Conservation (phyloP, 2,329 filamentous ascomycete species). For the Triangularia setosa region DNA sequence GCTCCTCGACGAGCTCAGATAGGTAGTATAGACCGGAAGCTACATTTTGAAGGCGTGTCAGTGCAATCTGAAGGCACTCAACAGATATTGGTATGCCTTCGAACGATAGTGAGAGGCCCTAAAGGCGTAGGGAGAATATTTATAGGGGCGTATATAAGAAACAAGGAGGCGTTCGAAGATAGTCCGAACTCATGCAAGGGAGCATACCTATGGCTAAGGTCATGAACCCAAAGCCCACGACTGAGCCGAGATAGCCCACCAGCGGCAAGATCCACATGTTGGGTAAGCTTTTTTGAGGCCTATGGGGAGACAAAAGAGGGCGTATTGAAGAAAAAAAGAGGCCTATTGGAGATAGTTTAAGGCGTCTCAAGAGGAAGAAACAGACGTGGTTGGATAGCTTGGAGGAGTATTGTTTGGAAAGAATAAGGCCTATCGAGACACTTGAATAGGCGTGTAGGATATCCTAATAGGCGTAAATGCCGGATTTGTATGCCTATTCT, state of each 20-base stretch:
- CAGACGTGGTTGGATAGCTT: not conserved
- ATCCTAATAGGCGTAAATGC: not conserved
- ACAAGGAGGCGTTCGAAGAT: not conserved
- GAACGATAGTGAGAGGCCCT: not conserved
- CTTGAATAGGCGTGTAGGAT: not conserved
- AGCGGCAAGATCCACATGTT: conserved; percentile 94
- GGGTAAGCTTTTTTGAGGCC: not conserved
- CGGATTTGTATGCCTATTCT: not conserved
- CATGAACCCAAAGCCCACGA: conserved; percentile 88
- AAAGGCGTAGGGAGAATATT: not conserved
- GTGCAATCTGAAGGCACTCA: not conserved
- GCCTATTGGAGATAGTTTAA: not conserved
- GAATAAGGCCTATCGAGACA: not conserved
- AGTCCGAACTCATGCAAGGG: not conserved
- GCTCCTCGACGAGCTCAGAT: conserved; percentile 95
- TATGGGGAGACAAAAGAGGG: not conserved
- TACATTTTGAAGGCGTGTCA: conserved; percentile 32
- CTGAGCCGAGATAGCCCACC: conserved; percentile 81
- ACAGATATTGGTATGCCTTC: not conserved
- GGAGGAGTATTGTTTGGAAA: not conserved
- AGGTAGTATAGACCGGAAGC: conserved; percentile 98
- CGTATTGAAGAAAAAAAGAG: not conserved
- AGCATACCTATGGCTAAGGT: conserved; percentile 83
- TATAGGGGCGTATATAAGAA: not conserved
- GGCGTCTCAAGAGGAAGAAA: not conserved